phyloP scores from a whole-genome alignment of 2,329 filamentous ascomycete species.

The Sarocladiaceae sp. region DNA sequence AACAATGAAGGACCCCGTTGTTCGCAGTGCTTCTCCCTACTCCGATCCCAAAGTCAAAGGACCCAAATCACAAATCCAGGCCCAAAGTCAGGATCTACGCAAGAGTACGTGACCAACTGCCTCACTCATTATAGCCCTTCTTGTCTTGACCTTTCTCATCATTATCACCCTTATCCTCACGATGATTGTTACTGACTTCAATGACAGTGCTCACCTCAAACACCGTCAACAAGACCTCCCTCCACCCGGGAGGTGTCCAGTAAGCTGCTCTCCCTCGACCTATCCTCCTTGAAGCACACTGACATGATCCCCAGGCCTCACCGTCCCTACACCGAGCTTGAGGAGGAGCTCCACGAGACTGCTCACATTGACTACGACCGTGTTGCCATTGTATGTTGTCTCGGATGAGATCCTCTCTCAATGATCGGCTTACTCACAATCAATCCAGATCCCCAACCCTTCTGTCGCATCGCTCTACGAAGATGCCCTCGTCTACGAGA shows the following conservation, averaged over 20 bases:
- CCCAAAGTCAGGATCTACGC: constrained; percentile 33
- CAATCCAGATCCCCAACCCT: constrained; percentile 71
- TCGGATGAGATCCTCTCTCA: not conserved
- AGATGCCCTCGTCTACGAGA: constrained; percentile 97
- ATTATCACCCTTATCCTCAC: constrained; percentile 10
- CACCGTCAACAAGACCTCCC: constrained; percentile 83
- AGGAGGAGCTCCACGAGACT: constrained; percentile 95
- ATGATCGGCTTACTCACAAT: constrained; percentile 17
- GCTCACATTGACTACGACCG: constrained; percentile 99
- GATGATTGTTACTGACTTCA: not conserved
- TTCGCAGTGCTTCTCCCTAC: constrained; percentile 33
- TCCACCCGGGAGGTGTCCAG: constrained; percentile 88
- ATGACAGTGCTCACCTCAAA: constrained; percentile 23
- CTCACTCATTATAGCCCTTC: not conserved
- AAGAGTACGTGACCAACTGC: constrained; percentile 29
- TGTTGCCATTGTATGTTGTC: constrained; percentile 80
- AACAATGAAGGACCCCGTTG: constrained; percentile 38
- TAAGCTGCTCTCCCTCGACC: constrained; percentile 46
- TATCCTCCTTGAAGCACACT: not conserved
- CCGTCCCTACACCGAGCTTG: constrained; percentile 87
- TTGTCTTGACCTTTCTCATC: too few relatives aligned
- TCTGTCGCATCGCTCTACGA: constrained; percentile 96
- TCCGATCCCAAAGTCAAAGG: constrained; percentile 31
- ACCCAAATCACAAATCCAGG: constrained; percentile 33
- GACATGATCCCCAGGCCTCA: constrained; percentile 56